Evolutionary conservation across 177 flowering plant species (phyloP), one percentile per base, ranked within the genome.

Genomic region (Vitis hybrid): DNA sequence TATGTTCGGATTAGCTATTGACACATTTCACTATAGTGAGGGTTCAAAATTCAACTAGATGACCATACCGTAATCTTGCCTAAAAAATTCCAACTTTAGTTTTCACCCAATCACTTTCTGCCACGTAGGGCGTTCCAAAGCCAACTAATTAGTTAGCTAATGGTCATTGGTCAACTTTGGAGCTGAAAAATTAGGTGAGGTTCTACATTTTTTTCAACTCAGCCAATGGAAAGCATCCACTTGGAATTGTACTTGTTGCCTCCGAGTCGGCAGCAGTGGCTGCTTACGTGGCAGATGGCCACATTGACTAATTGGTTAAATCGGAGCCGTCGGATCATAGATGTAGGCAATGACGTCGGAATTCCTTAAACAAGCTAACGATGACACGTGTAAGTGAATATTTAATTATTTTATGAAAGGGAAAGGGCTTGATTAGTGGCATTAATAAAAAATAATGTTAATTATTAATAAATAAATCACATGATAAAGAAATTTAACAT

Each of bases 61-160:
- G 30, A 26, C 76, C 78, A 62, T 69, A 74, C 74, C 23, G 9
- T 49, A 13, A 52, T 49, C 40, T 34, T 12, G 9, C 57, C 49
- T 52, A 14, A 12, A 0, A 1, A 12, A 13, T 8, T 9, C 21
- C 50, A 15, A 1, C 40, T 18, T 60, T 66, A 5, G 21, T 57
- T 72, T 23, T 1, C 60, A 0, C 21, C 82, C 9, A 66, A 66
- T 57, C 40, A 66, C 1, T 2, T 12, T 5, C 0, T 0, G 26
- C 76, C 80, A 74, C 83, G 80, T 79, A 18, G 70, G 76, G 65
- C 19, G 75, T 81, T 78, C 69, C 78, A 12, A 0, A 15, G 58
- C 77, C 75, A 73, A 1, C 50, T 61, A 55, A 60, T 17, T 55
- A 8, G n/a, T 21, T n/a, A 48, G 8, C 48, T 48, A 56, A 18